Conservation (phyloP, 805 yeast genomes). For the Myxozyma mucilagina region DNA sequence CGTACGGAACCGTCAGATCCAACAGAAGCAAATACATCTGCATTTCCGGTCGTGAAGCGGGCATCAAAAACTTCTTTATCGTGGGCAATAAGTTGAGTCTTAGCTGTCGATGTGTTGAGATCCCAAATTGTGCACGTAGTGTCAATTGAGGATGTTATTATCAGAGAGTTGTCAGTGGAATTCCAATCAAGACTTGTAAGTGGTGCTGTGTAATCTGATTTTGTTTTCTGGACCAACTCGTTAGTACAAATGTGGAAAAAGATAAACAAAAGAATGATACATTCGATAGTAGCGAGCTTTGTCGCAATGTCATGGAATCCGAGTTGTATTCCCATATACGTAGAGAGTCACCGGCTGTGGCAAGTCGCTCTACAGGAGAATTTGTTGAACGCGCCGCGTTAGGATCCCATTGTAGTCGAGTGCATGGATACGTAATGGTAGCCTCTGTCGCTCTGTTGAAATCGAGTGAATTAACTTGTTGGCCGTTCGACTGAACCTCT, state of each 20-base stretch:
- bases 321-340: conserved; percentile 58
- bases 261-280: neutral
- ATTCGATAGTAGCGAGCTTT: conserved; percentile 45
- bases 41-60: conserved; percentile 70
- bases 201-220: conserved; percentile 66
- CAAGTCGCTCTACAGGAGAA: conserved; percentile 49
- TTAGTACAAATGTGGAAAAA: neutral
- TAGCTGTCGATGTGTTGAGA: conserved; percentile 63
- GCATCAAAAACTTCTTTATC: conserved; percentile 95
- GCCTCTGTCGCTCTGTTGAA: conserved; percentile 54
- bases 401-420: conserved; percentile 76
- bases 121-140: conserved; percentile 99
- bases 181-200: conserved; percentile 95
- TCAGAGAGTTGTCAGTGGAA: conserved; percentile 60
- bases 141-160: conserved; percentile 86
- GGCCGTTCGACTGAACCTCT: conserved; percentile 34
- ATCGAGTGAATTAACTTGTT: conserved; percentile 39
- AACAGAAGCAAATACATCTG: conserved; percentile 82
- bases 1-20: conserved; percentile 95
- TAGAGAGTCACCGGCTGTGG: conserved; percentile 71
- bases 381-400: conserved; percentile 26
- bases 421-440: conserved; percentile 64
- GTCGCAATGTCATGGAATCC: conserved; percentile 41
- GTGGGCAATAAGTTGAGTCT: conserved; percentile 94
- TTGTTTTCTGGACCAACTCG: conserved; percentile 36